Evolutionary conservation across 495 filamentous ascomycete species (phyloP), one percentile per base, ranked within the genome.

Genomic region (Rhypophila decipiens): DNA sequence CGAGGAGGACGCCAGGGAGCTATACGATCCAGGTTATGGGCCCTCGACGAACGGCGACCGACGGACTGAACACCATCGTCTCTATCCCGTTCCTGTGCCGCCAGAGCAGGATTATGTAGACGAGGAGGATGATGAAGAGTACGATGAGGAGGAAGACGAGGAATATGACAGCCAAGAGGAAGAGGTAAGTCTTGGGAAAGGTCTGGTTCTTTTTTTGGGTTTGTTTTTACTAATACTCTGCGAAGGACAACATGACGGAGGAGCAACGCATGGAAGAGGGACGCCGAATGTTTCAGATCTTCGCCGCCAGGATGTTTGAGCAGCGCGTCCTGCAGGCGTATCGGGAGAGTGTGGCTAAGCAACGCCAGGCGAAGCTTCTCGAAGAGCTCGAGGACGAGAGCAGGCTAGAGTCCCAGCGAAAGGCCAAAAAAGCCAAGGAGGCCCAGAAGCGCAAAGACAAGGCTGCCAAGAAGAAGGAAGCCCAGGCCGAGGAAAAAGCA

Each of bases 201-300:
- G 24, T 9, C 38, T 46, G 51, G 47, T 17, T 22, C 8, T 33
- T 31, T 35, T 17, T 18, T 36, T 13, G 27, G n/a, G 44, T 34
- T 38, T 15, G 34, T 15, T n/a, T 34, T 50, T 49, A 50, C 62
- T 76, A 60, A 71, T 66, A n/a, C 42, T 48, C 49, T 36, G 42
- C 45, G 33, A 61, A 96, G 93, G 89, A 95, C 58, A 80, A 86
- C 23, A 94, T 97, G 88, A 96, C 89, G 12, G 91, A 97, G 69
- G 87, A 94, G 63, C 91, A 99, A 68, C 87, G 93, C 27, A 97
- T 99, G 93, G 89, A 99, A 60, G 93, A 98, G 71, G 93, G 93
- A 40, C 80, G 94, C 41, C 77, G 93, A 49, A 99, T 99, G 93
- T 99, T 99, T 63, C 93, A 99, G 64, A 99, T 99, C 63, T 98